Evolutionary conservation across 2,329 filamentous ascomycete species (phyloP).

Genomic region (Fusarium vanettenii): DNA sequence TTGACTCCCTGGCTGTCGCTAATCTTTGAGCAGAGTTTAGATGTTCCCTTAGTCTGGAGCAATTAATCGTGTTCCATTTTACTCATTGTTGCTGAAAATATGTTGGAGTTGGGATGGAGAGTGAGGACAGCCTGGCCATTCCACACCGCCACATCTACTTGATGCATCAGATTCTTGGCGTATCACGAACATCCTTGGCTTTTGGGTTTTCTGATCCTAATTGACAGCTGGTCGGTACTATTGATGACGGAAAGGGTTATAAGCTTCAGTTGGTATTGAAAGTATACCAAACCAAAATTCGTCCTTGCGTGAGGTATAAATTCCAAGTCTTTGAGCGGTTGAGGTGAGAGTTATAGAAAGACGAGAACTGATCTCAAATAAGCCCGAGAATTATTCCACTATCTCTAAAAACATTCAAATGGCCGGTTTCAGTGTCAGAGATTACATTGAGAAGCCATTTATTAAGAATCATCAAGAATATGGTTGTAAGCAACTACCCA

Average conservation of each 20-base stretch:
- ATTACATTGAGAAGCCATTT: not conserved
- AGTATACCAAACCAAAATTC: not conserved
- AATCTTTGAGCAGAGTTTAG: not conserved
- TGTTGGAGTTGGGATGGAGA: not conserved
- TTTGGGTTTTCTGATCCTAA: not conserved
- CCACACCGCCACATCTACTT: not conserved
- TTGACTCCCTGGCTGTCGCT: not conserved
- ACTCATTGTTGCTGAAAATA: not conserved
- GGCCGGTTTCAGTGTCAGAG: not conserved
- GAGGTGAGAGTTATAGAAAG: not conserved
- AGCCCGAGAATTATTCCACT: not conserved
- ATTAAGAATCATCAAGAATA: not conserved
- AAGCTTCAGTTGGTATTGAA: not conserved
- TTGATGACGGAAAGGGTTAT: not conserved
- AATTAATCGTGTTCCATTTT: not conserved
- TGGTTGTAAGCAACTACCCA: not conserved
- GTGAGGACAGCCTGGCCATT: not conserved
- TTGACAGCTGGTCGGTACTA: rapidly evolving
- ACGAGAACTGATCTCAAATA: not conserved
- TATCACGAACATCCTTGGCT: not conserved
- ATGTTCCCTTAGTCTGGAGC: rapidly evolving
- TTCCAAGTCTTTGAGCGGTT: not conserved
- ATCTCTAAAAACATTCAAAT: not conserved
- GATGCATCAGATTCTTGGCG: not conserved
- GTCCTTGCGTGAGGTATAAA: not conserved